phyloP scores from a whole-genome alignment of 2,329 filamentous ascomycete genomes.

The Monilinia polystroma region DNA sequence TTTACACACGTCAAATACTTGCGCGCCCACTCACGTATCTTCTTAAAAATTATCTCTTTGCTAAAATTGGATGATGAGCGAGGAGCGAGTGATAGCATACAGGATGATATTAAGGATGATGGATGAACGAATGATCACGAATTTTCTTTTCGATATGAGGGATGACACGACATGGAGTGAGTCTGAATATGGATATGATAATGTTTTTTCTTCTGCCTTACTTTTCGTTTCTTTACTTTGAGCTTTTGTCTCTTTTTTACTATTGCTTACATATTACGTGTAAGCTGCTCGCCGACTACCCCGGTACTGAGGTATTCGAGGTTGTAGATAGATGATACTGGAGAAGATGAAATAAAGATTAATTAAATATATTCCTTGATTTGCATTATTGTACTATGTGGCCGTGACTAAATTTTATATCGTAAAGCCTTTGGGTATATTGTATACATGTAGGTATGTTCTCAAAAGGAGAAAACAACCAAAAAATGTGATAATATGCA shows the following conservation, averaged over 20 bases:
- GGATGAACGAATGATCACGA: too few relatives aligned
- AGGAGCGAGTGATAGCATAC: too few relatives aligned
- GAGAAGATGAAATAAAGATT: background rate
- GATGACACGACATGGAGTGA: too few relatives aligned
- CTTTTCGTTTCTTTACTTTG: background rate
- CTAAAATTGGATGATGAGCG: too few relatives aligned
- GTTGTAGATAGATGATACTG: background rate
- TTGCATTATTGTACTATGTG: background rate
- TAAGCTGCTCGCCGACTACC: background rate
- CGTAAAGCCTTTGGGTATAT: constrained; percentile 12
- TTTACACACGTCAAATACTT: too few relatives aligned
- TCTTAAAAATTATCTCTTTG: too few relatives aligned
- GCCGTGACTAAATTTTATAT: background rate
- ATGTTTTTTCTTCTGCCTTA: background rate
- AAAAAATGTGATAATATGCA: background rate
- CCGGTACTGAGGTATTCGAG: background rate
- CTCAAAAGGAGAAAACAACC: constrained; percentile 6
- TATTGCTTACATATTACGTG: background rate
- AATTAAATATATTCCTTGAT: background rate
- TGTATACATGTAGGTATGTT: background rate
- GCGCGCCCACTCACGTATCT: too few relatives aligned
- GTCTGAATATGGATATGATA: background rate
- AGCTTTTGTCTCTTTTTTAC: background rate
- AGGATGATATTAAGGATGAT: too few relatives aligned
- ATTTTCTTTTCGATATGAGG: too few relatives aligned